These are phyloP conservation scores for Colletotrichum australisinense DNA, from an alignment of 2,329 filamentous ascomycete species.

Conservation along the genomic window DNA sequence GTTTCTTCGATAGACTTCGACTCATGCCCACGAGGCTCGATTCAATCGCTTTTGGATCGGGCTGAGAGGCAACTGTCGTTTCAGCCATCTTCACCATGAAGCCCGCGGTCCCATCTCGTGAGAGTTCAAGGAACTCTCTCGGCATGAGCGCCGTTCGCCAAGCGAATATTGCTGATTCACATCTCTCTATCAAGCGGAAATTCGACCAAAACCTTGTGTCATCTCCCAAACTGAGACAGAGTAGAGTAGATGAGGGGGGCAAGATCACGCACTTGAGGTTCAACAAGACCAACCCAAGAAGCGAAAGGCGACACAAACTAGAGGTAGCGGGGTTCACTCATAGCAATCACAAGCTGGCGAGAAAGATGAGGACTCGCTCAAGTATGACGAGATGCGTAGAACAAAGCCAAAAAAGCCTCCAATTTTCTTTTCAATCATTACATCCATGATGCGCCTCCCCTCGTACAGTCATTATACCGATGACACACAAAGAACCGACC, in stretches of 20 bases:
- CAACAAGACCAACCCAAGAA: background rate
- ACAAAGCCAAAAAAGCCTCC: slow-evolving; percentile 12
- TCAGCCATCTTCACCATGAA: background rate
- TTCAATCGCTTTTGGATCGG: background rate
- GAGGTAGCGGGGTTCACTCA: background rate
- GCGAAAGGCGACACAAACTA: background rate
- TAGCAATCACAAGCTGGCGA: background rate
- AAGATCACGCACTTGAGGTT: background rate
- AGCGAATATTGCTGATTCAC: background rate
- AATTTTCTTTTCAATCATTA: slow-evolving; percentile 24
- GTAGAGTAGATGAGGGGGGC: background rate
- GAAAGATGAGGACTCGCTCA: background rate
- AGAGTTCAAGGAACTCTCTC: background rate
- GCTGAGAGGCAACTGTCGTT: background rate
- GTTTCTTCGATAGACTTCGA: no score
- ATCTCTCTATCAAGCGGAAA: background rate
- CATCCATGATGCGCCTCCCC: slow-evolving; percentile 26
- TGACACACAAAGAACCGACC: slow-evolving; percentile 23
- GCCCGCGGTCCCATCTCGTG: background rate
- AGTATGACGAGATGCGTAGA: background rate
- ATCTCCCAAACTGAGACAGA: background rate
- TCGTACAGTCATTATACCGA: slow-evolving; percentile 37
- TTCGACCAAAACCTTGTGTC: background rate
- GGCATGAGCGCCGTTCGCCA: background rate
- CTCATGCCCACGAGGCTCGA: fast-evolving